A percentile compares a stretch with the other conserved stretches of the same genome.
These are phyloP conservation scores for Osmanthus fragrans DNA, from an alignment of 257 asterid species.

Conservation along the genomic window DNA sequence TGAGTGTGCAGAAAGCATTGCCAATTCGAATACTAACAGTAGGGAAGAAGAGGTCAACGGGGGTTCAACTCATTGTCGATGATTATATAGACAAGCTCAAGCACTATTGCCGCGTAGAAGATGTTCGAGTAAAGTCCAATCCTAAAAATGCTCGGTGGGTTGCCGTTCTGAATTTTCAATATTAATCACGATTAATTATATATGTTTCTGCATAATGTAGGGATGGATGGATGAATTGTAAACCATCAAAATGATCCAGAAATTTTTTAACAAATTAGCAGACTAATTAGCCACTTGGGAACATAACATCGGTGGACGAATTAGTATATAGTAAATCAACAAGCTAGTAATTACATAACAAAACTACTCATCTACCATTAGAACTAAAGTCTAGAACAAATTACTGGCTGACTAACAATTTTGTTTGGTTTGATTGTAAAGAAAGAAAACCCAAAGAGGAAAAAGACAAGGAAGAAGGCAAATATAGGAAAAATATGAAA, in stretches of 20 bases:
- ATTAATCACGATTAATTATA: too few relatives aligned
- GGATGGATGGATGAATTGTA: neutral
- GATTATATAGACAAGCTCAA: conserved; percentile 68
- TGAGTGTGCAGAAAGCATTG: conserved; percentile 51
- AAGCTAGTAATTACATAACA: neutral
- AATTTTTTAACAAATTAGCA: too few relatives aligned
- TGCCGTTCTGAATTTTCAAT: neutral
- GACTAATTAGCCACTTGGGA: neutral
- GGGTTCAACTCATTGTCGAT: conserved; percentile 71
- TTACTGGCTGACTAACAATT: neutral
- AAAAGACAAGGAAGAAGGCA: neutral
- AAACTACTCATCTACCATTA: neutral
- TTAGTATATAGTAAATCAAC: too few relatives aligned
- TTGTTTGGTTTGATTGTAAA: neutral
- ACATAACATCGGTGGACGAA: neutral
- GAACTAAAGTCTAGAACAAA: neutral
- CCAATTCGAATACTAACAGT: conserved; percentile 80
- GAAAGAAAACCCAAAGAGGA: neutral
- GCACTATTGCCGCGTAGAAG: conserved; percentile 67
- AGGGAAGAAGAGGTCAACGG: conserved; percentile 80
- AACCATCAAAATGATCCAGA: too few relatives aligned
- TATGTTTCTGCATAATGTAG: neutral
- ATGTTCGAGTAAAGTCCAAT: conserved; percentile 74
- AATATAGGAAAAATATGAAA: neutral
- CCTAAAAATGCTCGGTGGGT: conserved; percentile 81